Base-by-base conservation (phyloP, 2,329 filamentous ascomycete species). In the Trichoderma aggressivum region DNA sequence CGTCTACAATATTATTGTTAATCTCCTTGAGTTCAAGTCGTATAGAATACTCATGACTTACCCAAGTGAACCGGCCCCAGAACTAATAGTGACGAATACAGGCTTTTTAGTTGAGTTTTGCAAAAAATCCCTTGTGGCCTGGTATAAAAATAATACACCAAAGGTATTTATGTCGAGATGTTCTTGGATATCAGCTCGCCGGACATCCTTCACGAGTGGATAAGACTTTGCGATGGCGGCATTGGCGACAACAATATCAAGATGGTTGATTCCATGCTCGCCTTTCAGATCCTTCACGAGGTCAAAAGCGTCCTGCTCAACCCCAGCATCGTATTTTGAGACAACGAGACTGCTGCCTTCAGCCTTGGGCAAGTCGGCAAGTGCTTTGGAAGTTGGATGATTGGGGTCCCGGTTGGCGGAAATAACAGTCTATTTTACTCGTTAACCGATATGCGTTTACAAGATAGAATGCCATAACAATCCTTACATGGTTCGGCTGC, bases 211-310 rank as follows among this genome's bases (percentile, higher is more conserved):
- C 0, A 80, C 77, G 1, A 76, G 74, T 1, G 74, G 76, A 69
- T 78, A 79, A 50, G 76, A 74, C 11, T 77, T 76, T n/a, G 75
- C 75, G 24, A 84, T 80, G 2, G 82, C 86, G 0, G 86, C 86
- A 71, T 88, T 88, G 71, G 83, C 84, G 72, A 88, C 82, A 3
- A 88, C 80, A 7, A 86, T 76, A 58, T 88, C 86, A 18, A 89
- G 76, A 21, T 80, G 75, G 16, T 74, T 72, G 73, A 85, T 21
- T 32, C 69, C 14, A 77, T 74, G 5, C 81, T 59, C 30, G 7
- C 34, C 12, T 34, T 55, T 34, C 3, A 64, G 14, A 24, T n/a
- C n/a, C 2, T 47, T 43, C 8, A 47, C 72, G 8, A 77, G 79
- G 4, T 69, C 71, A 7, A 75, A 76, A 84, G 72, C 1, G 63